These are phyloP conservation scores for Phytopythium oedochilum DNA, from an alignment of 352 stramenopile species.

Conservation along the genomic window DNA sequence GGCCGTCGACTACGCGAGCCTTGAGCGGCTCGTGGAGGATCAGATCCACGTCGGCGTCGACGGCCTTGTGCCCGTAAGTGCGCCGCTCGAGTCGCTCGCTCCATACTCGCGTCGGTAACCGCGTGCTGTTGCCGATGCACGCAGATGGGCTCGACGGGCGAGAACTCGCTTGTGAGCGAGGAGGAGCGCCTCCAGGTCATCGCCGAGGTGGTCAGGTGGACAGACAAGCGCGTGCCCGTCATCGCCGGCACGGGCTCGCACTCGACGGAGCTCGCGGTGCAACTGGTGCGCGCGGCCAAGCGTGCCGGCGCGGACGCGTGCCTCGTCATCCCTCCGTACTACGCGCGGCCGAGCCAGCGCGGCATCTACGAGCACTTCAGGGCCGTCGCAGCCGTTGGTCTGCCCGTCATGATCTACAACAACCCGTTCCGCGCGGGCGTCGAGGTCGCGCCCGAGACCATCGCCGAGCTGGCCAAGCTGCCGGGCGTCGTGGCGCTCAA, in stretches of 20 bases:
- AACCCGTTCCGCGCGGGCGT: conserved; percentile 94
- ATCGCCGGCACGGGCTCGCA: conserved; percentile 95
- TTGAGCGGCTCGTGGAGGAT: conserved; percentile 84
- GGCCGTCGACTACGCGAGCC: conserved; percentile 87
- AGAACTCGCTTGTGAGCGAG: conserved; percentile 90
- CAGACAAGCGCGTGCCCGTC: conserved; percentile 82
- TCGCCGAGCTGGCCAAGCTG: conserved; percentile 87
- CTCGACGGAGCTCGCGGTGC: conserved; percentile 69
- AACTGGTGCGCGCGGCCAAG: conserved; percentile 72
- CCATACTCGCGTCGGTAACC: too few species aligned
- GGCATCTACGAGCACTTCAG: conserved; percentile 93
- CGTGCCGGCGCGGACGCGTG: conserved; percentile 91
- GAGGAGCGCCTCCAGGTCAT: conserved; percentile 92
- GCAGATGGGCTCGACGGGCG: conserved; percentile 95
- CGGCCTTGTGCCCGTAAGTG: conserved; percentile 91
- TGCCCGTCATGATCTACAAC: conserved; percentile 96
- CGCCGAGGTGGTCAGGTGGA: conserved; percentile 78
- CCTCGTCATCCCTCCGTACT: conserved; percentile 95
- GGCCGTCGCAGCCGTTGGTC: conserved; percentile 55
- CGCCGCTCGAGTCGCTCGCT: too few species aligned
- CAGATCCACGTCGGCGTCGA: conserved; percentile 92
- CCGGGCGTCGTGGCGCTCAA: conserved; percentile 95
- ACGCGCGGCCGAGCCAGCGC: conserved; percentile 95
- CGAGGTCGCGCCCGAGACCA: conserved; percentile 90
- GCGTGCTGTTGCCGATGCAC: too few species aligned